phyloP scores from a whole-genome alignment of 2,329 filamentous ascomycete species.

The Laburnicola sp. region DNA sequence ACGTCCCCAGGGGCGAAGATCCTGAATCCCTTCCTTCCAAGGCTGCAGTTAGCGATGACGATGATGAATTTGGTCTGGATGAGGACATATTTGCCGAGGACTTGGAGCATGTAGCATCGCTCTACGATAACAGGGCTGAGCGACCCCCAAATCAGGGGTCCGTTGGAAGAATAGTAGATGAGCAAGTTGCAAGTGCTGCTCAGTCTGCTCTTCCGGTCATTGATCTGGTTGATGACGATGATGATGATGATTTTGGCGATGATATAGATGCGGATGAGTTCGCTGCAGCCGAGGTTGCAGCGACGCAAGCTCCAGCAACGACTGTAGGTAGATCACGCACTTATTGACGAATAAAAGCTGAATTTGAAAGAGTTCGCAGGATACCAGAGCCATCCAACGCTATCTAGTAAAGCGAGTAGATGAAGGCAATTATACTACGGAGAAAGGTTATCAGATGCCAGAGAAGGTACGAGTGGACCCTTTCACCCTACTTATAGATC shows the following conservation, averaged over 20 bases:
- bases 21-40: neutral
- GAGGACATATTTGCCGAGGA: constrained; percentile 59
- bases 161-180: neutral
- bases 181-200: constrained; percentile 6
- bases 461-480: constrained; percentile 66
- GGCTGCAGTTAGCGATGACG: constrained; percentile 43
- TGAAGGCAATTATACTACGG: constrained; percentile 68
- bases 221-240: constrained; percentile 52
- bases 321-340: constrained; percentile 56
- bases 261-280: constrained; percentile 72
- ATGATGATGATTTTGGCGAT: constrained; percentile 73
- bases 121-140: constrained; percentile 55
- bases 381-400: constrained; percentile 77
- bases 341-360: constrained; percentile 53
- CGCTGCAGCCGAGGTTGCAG: constrained; percentile 68
- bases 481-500: neutral
- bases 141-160: constrained; percentile 13
- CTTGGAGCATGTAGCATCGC: constrained; percentile 60
- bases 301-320: constrained; percentile 65
- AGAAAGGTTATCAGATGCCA: constrained; percentile 60
- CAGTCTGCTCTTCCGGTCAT: constrained; percentile 24
- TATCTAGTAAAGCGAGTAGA: constrained; percentile 78
- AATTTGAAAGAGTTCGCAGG: constrained; percentile 68
- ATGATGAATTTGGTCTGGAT: constrained; percentile 53
- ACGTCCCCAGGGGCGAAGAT: constrained; percentile 8